Evolutionary conservation across 148 eudicot species (phyloP).

Genomic region (Gaultheria prostrata): DNA sequence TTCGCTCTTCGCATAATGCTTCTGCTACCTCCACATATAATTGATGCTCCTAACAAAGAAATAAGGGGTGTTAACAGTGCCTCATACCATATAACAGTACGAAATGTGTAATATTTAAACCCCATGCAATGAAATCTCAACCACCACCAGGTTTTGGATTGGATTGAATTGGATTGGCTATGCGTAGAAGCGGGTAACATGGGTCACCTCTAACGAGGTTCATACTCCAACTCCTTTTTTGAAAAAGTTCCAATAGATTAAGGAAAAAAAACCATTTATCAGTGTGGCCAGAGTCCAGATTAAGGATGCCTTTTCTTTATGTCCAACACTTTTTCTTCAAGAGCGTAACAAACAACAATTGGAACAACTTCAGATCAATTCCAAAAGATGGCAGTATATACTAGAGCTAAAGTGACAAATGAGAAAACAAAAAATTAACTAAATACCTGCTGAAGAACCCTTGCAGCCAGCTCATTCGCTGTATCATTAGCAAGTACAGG

Average conservation of each 20-base stretch:
- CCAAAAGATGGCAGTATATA: background rate
- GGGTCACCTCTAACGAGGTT: background rate
- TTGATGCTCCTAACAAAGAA: conserved; percentile 58
- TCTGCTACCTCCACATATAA: conserved; percentile 72
- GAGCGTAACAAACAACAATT: background rate
- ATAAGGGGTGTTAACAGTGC: background rate
- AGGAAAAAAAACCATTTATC: background rate
- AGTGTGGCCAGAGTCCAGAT: background rate
- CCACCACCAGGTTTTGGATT: background rate
- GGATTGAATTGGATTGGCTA: background rate
- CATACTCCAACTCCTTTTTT: background rate
- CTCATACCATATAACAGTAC: background rate
- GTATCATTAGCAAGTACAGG: conserved; percentile 69
- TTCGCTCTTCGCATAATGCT: conserved; percentile 73
- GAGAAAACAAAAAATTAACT: background rate
- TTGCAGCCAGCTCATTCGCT: conserved; percentile 68
- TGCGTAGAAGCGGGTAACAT: background rate
- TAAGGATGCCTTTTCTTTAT: background rate
- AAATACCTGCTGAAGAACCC: conserved; percentile 76
- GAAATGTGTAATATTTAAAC: background rate
- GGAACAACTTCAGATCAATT: background rate
- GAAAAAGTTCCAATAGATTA: background rate
- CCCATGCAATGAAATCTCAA: background rate
- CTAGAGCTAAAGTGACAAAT: background rate
- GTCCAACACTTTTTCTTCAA: background rate